Conservation (phyloP, 2,329 filamentous ascomycete genomes). For the Stagonosporopsis tanaceti region DNA sequence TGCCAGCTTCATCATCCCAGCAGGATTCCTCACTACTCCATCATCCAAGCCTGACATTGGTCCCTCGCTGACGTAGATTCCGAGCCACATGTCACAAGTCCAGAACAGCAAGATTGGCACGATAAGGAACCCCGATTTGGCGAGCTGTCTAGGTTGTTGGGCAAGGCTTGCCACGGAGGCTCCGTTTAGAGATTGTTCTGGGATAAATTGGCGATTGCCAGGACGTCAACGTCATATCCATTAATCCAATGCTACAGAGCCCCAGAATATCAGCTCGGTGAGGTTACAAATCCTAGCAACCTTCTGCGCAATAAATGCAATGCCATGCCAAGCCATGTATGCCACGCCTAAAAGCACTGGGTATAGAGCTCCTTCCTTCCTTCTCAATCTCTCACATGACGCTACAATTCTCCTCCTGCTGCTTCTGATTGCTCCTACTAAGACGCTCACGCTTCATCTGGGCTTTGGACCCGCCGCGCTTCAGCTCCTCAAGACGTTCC, state of each 20-base stretch:
- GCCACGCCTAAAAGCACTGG: background rate
- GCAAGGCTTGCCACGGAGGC: too few relatives aligned
- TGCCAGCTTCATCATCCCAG: too few relatives aligned
- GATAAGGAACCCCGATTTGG: too few relatives aligned
- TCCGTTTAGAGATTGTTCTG: background rate
- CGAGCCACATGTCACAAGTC: too few relatives aligned
- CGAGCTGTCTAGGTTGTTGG: too few relatives aligned
- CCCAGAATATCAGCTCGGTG: background rate
- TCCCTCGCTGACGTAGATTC: too few relatives aligned
- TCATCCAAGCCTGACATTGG: too few relatives aligned
- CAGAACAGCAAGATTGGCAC: too few relatives aligned
- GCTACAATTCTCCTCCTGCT: slow-evolving; percentile 87
- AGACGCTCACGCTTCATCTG: slow-evolving; percentile 80
- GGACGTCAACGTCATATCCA: background rate
- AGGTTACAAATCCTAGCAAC: background rate
- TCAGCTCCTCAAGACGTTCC: slow-evolving; percentile 90
- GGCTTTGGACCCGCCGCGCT: slow-evolving; percentile 75
- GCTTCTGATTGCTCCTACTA: slow-evolving; percentile 80
- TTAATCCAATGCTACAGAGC: background rate
- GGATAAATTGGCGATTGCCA: too few relatives aligned
- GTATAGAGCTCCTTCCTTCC: background rate
- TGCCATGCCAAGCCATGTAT: background rate
- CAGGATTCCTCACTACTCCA: too few relatives aligned
- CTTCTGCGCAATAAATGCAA: background rate
- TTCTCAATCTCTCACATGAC: slow-evolving; percentile 69